Evolutionary conservation across 129 eudicot species (phyloP).

Genomic region (Deinandra increscens): DNA sequence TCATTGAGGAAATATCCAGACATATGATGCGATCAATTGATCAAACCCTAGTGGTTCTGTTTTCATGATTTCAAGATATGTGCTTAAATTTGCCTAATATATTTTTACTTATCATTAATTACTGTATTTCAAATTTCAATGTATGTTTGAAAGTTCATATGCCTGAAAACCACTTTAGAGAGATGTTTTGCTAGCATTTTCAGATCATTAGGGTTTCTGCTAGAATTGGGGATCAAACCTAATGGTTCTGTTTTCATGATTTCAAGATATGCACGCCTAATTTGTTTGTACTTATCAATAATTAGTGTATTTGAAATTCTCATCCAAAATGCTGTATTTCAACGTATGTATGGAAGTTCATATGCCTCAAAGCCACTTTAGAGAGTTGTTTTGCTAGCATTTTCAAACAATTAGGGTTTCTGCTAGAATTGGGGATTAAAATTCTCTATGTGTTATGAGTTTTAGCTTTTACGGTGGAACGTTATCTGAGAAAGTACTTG

Average conservation of each 20-base stretch:
- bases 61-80: neutral
- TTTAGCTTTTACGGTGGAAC: constrained; percentile 88
- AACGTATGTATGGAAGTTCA: neutral
- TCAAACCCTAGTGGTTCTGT: neutral
- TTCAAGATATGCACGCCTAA: neutral
- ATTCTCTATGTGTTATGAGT: neutral
- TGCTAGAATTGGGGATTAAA: neutral
- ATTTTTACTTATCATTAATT: neutral
- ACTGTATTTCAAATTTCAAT: neutral
- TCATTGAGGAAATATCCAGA: neutral
- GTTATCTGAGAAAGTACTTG: constrained; percentile 78
- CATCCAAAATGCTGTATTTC: no score
- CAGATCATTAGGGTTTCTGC: neutral
- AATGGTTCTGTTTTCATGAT: constrained; percentile 11
- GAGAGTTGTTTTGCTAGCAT: neutral
- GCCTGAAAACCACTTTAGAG: neutral
- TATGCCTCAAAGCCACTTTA: neutral
- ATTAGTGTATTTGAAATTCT: neutral
- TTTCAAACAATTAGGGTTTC: neutral
- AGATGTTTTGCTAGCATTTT: neutral
- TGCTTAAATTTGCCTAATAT: no score
- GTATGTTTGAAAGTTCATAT: neutral
- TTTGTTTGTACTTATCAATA: neutral
- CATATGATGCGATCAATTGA: no score
- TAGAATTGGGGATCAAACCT: neutral